Conservation (phyloP, 768 basidiomycete species). For the Mycena venus region DNA sequence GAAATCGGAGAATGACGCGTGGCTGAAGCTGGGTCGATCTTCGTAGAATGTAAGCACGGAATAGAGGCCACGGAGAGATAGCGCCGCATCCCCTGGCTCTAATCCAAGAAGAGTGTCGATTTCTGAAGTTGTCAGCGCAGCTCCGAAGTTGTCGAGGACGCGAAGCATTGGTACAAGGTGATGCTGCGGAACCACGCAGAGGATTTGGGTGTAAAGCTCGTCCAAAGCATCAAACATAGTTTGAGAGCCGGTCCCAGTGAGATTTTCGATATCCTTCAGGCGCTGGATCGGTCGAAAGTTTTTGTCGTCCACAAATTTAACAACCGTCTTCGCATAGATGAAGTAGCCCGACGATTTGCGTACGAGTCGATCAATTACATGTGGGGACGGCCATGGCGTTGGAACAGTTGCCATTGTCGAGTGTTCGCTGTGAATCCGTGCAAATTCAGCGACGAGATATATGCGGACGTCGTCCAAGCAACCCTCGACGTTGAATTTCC, state of each 20-base stretch:
- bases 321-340: too few relatives aligned
- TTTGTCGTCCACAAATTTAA: not conserved
- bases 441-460: not conserved
- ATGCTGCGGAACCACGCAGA: not conserved
- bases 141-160: not conserved
- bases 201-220: not conserved
- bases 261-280: not conserved
- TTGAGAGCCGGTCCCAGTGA: not conserved
- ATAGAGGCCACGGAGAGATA: slow-evolving; percentile 2
- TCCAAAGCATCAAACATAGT: not conserved
- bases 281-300: not conserved
- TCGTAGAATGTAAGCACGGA: not conserved
- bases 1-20: not conserved
- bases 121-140: not conserved
- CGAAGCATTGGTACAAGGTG: not conserved
- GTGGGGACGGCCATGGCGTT: not conserved
- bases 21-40: not conserved
- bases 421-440: not conserved
- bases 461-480: not conserved
- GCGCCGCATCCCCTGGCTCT: not conserved
- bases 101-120: not conserved
- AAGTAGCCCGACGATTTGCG: too few relatives aligned
- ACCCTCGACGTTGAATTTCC: not conserved
- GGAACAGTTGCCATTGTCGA: not conserved
- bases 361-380: not conserved